Conservation (phyloP, 2,329 filamentous ascomycete species). For the Endothia cerciana region DNA sequence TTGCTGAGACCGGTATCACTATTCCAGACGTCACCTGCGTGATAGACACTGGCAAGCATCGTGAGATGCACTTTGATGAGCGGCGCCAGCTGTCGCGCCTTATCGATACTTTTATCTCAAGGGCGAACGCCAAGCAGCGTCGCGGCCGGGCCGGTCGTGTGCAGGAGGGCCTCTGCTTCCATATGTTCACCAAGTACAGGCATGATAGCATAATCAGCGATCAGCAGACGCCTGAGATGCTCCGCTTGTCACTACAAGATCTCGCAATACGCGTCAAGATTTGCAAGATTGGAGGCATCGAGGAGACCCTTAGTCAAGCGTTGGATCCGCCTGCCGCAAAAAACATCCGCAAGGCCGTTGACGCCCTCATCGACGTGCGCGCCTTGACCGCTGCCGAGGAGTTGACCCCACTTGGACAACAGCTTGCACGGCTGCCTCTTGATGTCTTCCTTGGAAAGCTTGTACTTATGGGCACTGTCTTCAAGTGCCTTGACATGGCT, state of each 20-base stretch:
- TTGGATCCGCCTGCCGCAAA: conserved; percentile 88
- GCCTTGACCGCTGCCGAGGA: conserved; percentile 82
- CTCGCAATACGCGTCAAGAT: conserved; percentile 96
- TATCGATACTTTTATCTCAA: conserved; percentile 92
- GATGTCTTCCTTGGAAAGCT: conserved; percentile 96
- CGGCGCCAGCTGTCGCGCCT: conserved; percentile 86
- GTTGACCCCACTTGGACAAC: conserved; percentile 81
- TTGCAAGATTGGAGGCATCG: conserved; percentile 91
- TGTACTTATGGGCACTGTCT: conserved; percentile 82
- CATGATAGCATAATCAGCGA: conserved; percentile 86
- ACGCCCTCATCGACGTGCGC: conserved; percentile 90
- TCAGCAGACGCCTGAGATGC: conserved; percentile 95
- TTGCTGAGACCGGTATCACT: conserved; percentile 97
- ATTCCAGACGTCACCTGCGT: conserved; percentile 98
- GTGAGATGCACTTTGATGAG: conserved; percentile 97
- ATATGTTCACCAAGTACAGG: conserved; percentile 88
- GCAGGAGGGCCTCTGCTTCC: conserved; percentile 92
- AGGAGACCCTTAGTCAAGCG: conserved; percentile 84
- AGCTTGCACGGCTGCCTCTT: conserved; percentile 85
- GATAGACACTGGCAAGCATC: conserved; percentile 94
- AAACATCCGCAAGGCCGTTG: conserved; percentile 91
- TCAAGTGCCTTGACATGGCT: conserved; percentile 88
- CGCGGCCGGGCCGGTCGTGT: conserved; percentile 94
- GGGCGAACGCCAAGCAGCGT: conserved; percentile 93
- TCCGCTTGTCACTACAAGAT: conserved; percentile 91